Evolutionary conservation across 176 grass and related monocot species (phyloP).

Genomic region (Aegilops longissima): DNA sequence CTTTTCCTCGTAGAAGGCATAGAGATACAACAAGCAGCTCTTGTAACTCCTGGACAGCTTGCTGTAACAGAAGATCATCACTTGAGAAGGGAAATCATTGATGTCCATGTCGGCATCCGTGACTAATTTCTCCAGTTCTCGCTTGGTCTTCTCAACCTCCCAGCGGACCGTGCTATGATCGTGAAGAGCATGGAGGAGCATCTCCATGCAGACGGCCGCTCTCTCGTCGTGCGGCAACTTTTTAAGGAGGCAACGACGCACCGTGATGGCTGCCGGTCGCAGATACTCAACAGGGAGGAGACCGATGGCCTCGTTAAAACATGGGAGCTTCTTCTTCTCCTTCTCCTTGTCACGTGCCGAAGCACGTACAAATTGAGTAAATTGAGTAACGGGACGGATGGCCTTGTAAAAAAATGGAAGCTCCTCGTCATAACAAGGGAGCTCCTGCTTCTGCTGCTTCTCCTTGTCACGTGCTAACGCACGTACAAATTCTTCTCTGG

Average conservation of each 20-base stretch:
- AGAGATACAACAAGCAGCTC: constrained; percentile 25
- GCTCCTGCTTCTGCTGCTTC: too few relatives aligned
- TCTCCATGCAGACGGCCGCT: background rate
- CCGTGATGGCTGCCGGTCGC: background rate
- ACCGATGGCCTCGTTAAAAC: too few relatives aligned
- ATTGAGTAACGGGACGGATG: too few relatives aligned
- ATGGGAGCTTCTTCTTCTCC: too few relatives aligned
- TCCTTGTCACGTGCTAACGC: background rate
- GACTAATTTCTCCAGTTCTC: background rate
- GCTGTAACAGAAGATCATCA: constrained; percentile 9
- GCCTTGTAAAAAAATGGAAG: too few relatives aligned
- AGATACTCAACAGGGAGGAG: background rate
- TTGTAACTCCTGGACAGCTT: background rate
- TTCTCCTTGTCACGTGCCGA: too few relatives aligned
- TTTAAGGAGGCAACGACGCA: background rate
- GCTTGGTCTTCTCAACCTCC: background rate
- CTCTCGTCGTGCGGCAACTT: background rate
- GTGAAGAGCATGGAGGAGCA: background rate
- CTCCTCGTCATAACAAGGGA: too few relatives aligned
- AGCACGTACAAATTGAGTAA: too few relatives aligned
- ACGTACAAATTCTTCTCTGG: background rate
- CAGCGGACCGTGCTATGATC: background rate
- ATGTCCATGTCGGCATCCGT: background rate
- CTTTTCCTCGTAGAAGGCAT: background rate
- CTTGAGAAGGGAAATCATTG: too few relatives aligned